Percentiles rank a stretch among this genome's conserved stretches.
Conservation (phyloP, 306 rosid genomes). For the Vigna hirtella region DNA sequence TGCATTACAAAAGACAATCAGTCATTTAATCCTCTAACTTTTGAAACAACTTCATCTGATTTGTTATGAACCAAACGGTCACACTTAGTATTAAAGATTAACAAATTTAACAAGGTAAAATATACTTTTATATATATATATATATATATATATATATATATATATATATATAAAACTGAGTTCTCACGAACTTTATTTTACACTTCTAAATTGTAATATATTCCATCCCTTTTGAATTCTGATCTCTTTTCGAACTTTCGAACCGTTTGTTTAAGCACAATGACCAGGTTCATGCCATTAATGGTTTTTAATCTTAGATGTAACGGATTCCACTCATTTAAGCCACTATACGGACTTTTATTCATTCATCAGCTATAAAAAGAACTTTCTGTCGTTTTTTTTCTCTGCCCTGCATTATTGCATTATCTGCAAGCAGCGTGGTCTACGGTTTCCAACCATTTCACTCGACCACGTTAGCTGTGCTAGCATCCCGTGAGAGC, state of each 20-base stretch:
- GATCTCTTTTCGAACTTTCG: conserved; percentile 43
- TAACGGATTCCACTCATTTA: conserved; percentile 9
- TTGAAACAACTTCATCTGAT: too few species aligned
- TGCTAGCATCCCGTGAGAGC: not conserved
- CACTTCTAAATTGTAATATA: not conserved
- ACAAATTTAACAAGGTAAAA: too few species aligned
- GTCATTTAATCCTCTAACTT: too few species aligned
- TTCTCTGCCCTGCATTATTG: not conserved
- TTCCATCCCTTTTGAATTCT: conserved; percentile 40
- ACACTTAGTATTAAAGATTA: too few species aligned
- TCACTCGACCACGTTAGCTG: too few species aligned
- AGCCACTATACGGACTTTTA: conserved; percentile 34
- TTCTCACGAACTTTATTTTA: not conserved
- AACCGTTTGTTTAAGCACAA: conserved; percentile 28
- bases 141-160: too few species aligned
- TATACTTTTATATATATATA: too few species aligned
- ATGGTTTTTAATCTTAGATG: conserved; percentile 11
- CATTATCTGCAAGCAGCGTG: not conserved
- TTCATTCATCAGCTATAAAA: not conserved
- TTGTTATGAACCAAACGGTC: too few species aligned
- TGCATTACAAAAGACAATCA: too few species aligned
- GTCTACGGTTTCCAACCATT: conserved; percentile 4
- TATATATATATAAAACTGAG: too few species aligned
- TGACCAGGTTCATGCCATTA: conserved; percentile 33
- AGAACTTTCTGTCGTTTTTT: not conserved